Conservation (phyloP, 768 basidiomycete genomes). For the Trichaptum fuscoviolaceum region DNA sequence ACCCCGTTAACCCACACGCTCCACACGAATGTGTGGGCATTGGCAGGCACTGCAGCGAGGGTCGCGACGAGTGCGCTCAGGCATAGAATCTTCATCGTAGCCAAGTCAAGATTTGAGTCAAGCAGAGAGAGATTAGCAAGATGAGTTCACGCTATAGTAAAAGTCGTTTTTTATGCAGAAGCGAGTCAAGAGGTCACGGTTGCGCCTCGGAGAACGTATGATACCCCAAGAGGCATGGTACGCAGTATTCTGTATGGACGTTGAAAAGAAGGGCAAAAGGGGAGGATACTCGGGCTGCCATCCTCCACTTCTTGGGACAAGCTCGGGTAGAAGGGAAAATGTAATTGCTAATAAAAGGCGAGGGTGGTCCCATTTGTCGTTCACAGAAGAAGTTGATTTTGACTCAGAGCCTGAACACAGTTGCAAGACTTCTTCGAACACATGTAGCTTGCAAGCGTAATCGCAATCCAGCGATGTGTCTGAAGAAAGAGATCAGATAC, state of each 20-base stretch:
- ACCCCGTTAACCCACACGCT: slow-evolving; percentile 34
- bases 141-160: neutral
- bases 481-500: too few relatives aligned
- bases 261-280: neutral
- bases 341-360: neutral
- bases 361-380: neutral
- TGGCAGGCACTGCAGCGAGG: slow-evolving; percentile 9
- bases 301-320: neutral
- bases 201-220: neutral
- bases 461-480: too few relatives aligned
- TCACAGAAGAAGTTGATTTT: neutral
- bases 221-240: neutral
- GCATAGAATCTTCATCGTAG: neutral
- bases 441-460: too few relatives aligned
- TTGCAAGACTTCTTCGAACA: too few relatives aligned
- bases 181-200: neutral
- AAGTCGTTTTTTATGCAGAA: neutral
- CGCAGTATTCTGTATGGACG: neutral
- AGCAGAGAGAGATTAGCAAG: neutral
- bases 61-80: neutral
- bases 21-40: slow-evolving; percentile 31
- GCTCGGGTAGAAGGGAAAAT: neutral
- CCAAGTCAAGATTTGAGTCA: neutral
- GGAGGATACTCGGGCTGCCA: neutral
- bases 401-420: neutral